phyloP scores from a whole-genome alignment of 805 yeast genomes.

The Torulaspora indica region DNA sequence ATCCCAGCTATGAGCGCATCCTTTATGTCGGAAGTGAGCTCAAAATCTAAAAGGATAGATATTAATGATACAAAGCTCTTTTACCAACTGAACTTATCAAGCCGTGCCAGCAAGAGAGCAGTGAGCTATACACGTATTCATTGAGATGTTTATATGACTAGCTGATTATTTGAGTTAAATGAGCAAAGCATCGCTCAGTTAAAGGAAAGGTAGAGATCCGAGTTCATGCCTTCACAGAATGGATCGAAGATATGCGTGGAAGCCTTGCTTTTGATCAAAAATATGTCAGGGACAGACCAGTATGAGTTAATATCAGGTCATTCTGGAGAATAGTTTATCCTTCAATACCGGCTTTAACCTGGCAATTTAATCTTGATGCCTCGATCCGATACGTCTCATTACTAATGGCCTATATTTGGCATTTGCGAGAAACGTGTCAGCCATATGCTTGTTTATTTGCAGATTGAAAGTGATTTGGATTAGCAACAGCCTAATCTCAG shows the following conservation, averaged over 20 bases:
- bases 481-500: neutral
- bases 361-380: no score
- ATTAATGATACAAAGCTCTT: neutral
- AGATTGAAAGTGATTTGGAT: neutral
- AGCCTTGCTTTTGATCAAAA: neutral
- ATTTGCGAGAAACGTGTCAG: no score
- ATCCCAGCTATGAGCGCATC: constrained; percentile 5
- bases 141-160: neutral
- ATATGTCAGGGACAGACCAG: neutral
- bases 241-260: neutral
- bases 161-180: neutral
- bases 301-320: neutral
- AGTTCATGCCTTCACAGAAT: no score
- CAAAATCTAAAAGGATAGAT: constrained; percentile 2
- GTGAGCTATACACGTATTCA: neutral
- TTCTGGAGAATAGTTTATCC: neutral
- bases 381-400: no score
- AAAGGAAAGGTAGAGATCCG: neutral
- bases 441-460: neutral
- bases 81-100: neutral
- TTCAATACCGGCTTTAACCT: no score
- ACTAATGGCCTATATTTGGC: no score
- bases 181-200: neutral
- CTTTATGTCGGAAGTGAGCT: constrained; percentile 8
- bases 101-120: neutral